Conservation (phyloP, 306 rosid genomes). For the Lablab purpureus region DNA sequence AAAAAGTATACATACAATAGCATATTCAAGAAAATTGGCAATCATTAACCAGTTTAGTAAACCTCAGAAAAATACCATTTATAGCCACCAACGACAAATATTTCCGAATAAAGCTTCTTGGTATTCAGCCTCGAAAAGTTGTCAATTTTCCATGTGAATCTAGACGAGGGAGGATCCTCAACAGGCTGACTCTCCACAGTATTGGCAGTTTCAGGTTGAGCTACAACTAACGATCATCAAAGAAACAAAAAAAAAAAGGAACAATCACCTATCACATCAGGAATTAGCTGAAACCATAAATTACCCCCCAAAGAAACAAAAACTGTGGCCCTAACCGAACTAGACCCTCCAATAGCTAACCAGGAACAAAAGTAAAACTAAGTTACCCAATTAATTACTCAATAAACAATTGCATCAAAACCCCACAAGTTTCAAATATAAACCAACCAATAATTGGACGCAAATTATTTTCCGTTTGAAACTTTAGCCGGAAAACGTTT, state of each 20-base stretch:
- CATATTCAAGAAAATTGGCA: neutral
- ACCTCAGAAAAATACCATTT: constrained; percentile 53
- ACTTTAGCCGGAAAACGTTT: neutral
- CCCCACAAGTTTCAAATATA: constrained; percentile 6
- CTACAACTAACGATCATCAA: constrained; percentile 49
- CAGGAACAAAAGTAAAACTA: neutral
- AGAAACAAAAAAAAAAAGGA: constrained; percentile 11
- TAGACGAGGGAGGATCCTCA: constrained; percentile 49
- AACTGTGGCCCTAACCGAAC: constrained; percentile 20
- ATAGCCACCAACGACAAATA: constrained; percentile 54
- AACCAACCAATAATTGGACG: neutral
- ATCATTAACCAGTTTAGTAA: neutral
- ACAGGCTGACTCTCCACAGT: constrained; percentile 58
- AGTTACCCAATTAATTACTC: constrained; percentile 5
- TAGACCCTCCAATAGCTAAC: constrained; percentile 32
- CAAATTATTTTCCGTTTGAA: neutral
- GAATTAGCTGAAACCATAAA: neutral
- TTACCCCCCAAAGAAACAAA: neutral
- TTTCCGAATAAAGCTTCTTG: constrained; percentile 55
- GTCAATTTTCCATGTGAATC: constrained; percentile 60
- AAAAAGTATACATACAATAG: constrained; percentile 1
- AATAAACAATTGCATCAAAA: constrained; percentile 7
- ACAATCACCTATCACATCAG: constrained; percentile 31
- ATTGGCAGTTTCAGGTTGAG: constrained; percentile 55
- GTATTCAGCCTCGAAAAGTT: constrained; percentile 55